Conservation (phyloP, 805 yeast species). For the Sungouiella thailandica region DNA sequence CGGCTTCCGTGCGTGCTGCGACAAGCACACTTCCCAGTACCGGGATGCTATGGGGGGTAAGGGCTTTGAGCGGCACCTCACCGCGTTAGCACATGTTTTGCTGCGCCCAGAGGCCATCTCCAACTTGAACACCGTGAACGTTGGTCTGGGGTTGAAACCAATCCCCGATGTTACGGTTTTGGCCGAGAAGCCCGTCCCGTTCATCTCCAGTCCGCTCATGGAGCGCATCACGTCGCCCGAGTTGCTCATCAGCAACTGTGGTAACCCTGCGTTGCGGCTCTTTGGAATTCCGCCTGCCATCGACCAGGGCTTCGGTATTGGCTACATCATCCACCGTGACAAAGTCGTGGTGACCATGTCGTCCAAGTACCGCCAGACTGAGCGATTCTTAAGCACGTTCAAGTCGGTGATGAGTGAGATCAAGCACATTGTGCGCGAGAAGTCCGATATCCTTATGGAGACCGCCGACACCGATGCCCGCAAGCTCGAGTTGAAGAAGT, state of each 20-base stretch:
- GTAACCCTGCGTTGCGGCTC: conserved; percentile 79
- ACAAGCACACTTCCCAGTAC: conserved; percentile 45
- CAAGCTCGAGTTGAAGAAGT: conserved; percentile 27
- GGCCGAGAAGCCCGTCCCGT: conserved; percentile 18
- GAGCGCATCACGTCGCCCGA: conserved; percentile 34
- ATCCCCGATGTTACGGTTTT: conserved; percentile 8
- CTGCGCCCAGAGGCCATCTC: conserved; percentile 36
- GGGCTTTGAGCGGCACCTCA: conserved; percentile 71
- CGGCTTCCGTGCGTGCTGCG: conserved; percentile 46
- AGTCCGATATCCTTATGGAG: conserved; percentile 27
- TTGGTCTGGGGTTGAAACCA: conserved; percentile 15
- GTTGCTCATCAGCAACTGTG: conserved; percentile 59
- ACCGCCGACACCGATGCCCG: conserved; percentile 29
- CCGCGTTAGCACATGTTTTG: conserved; percentile 55
- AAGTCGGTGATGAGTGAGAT: conserved; percentile 57
- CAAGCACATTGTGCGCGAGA: conserved; percentile 42
- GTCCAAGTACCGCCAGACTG: conserved; percentile 85
- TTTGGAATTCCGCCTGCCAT: conserved; percentile 93
- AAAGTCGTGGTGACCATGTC: conserved; percentile 77
- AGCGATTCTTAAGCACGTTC: conserved; percentile 67
- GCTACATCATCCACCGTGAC: conserved; percentile 79
- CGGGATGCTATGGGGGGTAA: conserved; percentile 52
- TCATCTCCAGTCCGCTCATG: conserved; percentile 29
- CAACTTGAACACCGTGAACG: conserved; percentile 39
- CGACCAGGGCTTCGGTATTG: conserved; percentile 90